These are phyloP conservation scores for Exophiala sideris DNA, from an alignment of 2,329 filamentous ascomycete species.

Conservation along the genomic window DNA sequence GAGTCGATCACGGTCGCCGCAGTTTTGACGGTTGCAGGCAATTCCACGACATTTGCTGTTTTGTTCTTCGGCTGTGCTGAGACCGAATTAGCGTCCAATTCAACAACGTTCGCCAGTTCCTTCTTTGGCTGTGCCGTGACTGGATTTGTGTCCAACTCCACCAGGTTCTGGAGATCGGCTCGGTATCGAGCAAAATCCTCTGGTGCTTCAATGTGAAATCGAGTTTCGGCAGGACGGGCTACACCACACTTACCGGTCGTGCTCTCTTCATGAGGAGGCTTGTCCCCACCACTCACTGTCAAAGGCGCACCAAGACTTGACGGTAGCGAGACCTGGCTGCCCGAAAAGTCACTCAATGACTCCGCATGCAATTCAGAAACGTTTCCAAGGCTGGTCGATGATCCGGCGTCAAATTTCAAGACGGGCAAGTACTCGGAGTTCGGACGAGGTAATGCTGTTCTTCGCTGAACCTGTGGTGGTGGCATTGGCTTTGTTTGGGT, in stretches of 20 bases:
- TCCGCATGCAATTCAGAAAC: neutral
- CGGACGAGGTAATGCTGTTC: neutral
- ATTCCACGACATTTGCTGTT: neutral
- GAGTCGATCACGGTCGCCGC: neutral
- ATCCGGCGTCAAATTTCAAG: neutral
- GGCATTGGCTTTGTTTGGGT: too few species aligned
- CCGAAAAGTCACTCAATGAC: neutral
- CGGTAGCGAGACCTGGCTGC: neutral
- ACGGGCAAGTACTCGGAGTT: neutral
- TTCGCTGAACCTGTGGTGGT: too few species aligned
- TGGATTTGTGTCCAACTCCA: slow-evolving; percentile 4
- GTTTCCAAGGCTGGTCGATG: slow-evolving; percentile 1
- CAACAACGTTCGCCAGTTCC: neutral
- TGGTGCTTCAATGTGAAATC: slow-evolving; percentile 5
- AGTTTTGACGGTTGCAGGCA: neutral
- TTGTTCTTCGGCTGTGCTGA: neutral
- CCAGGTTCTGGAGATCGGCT: neutral
- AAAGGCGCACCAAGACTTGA: neutral
- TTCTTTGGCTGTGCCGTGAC: neutral
- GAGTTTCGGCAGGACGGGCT: too few species aligned
- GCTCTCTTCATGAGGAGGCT: neutral
- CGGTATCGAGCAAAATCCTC: slow-evolving; percentile 14
- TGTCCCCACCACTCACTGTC: neutral
- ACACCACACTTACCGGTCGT: neutral
- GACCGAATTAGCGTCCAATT: neutral